These are phyloP conservation scores for Acrodontium crateriforme DNA, from an alignment of 2,329 filamentous ascomycete genomes.

Conservation along the genomic window DNA sequence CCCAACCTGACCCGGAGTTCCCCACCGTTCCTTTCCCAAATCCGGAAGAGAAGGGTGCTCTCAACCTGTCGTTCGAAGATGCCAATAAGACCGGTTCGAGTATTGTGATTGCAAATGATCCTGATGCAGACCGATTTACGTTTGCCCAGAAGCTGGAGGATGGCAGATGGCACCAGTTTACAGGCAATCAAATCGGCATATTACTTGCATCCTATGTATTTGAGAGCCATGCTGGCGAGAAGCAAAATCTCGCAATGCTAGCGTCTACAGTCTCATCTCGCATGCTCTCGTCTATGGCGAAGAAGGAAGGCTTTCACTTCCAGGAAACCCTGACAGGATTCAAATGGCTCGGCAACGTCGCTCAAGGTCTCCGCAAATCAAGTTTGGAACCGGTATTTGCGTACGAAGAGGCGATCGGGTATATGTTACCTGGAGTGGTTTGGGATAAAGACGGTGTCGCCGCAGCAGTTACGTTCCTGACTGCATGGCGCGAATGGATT, in stretches of 20 bases:
- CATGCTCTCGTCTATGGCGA: constrained; percentile 47
- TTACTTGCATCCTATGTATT: constrained; percentile 45
- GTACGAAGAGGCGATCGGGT: constrained; percentile 53
- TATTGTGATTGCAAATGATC: constrained; percentile 49
- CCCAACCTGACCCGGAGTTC: constrained; percentile 48
- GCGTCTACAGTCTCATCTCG: constrained; percentile 50
- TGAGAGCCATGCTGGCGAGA: constrained; percentile 30
- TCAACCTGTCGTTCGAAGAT: constrained; percentile 44
- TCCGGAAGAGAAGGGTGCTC: constrained; percentile 49
- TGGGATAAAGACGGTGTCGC: constrained; percentile 53
- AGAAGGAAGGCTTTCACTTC: constrained; percentile 41
- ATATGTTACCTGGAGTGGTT: constrained; percentile 50
- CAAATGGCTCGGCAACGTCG: constrained; percentile 53
- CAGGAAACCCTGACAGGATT: constrained; percentile 52
- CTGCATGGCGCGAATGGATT: constrained; percentile 39
- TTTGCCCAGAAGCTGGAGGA: constrained; percentile 43
- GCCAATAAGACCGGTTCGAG: constrained; percentile 36
- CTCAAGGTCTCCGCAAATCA: constrained; percentile 34
- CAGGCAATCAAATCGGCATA: constrained; percentile 51
- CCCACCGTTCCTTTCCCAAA: constrained; percentile 52
- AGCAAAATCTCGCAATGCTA: constrained; percentile 38
- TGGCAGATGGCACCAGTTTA: constrained; percentile 46
- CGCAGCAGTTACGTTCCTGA: constrained; percentile 45
- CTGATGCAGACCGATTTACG: constrained; percentile 51
- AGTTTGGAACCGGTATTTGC: constrained; percentile 43